Evolutionary conservation across 2,329 filamentous ascomycete species (phyloP).

Genomic region (Arachnomyces sp.): DNA sequence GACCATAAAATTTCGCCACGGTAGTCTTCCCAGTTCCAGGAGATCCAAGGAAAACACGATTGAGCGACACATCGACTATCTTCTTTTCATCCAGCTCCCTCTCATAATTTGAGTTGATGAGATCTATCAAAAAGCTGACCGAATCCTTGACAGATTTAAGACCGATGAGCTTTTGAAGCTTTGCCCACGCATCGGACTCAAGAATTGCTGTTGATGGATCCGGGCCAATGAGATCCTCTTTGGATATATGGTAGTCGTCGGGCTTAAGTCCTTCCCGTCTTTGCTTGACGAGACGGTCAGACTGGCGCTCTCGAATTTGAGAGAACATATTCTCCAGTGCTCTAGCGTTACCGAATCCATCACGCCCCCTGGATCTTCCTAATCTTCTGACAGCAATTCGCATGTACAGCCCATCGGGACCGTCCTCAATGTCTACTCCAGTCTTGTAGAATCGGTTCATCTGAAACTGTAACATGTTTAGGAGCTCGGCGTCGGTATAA

Average conservation of each 20-base stretch:
- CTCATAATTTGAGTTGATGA: slow-evolving; percentile 56
- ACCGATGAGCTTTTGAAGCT: slow-evolving; percentile 54
- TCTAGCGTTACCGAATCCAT: slow-evolving; percentile 68
- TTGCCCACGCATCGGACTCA: slow-evolving; percentile 49
- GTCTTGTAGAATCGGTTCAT: slow-evolving; percentile 49
- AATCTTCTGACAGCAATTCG: slow-evolving; percentile 57
- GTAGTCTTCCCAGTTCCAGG: slow-evolving; percentile 73
- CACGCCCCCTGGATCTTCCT: slow-evolving; percentile 53
- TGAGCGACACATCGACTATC: slow-evolving; percentile 54
- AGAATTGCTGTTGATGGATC: slow-evolving; percentile 51
- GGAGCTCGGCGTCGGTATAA: slow-evolving; percentile 59
- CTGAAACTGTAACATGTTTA: slow-evolving; percentile 50
- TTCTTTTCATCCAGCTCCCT: slow-evolving; percentile 58
- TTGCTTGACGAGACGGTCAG: slow-evolving; percentile 46
- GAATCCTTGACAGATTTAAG: slow-evolving; percentile 56
- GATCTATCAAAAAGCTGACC: slow-evolving; percentile 52
- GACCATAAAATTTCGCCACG: slow-evolving; percentile 64
- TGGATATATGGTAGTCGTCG: slow-evolving; percentile 54
- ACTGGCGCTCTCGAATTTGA: slow-evolving; percentile 51
- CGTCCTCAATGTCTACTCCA: slow-evolving; percentile 54
- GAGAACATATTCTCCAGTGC: slow-evolving; percentile 57
- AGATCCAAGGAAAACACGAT: slow-evolving; percentile 61
- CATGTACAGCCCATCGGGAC: slow-evolving; percentile 52
- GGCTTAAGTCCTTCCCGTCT: slow-evolving; percentile 35
- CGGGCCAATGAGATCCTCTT: slow-evolving; percentile 65